Evolutionary conservation across 2,329 filamentous ascomycete genomes (phyloP).

Genomic region (Cladosporium sp.): DNA sequence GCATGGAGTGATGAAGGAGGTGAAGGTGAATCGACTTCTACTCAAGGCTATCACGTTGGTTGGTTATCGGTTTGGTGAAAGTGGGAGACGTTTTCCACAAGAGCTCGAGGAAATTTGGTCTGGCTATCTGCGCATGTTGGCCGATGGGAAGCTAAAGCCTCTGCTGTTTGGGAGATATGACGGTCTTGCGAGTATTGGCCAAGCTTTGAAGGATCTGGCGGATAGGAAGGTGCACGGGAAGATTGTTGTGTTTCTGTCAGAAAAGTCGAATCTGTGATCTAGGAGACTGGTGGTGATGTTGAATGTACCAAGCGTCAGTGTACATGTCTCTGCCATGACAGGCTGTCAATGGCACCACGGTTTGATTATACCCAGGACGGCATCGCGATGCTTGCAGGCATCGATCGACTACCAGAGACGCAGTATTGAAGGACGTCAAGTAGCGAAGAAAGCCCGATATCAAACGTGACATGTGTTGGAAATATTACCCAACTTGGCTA

Average conservation of each 20-base stretch:
- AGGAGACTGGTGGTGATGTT: background rate
- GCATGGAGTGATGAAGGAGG: constrained; percentile 49
- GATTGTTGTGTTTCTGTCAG: constrained; percentile 47
- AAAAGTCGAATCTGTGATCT: constrained; percentile 23
- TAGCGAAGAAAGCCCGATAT: too few species aligned
- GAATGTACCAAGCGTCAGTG: too few species aligned
- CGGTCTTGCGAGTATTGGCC: constrained; percentile 47
- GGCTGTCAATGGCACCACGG: too few species aligned
- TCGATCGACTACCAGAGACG: too few species aligned
- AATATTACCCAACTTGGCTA: background rate
- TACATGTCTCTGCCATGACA: too few species aligned
- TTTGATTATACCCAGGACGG: too few species aligned
- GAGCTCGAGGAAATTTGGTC: constrained; percentile 49
- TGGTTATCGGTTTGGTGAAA: constrained; percentile 58
- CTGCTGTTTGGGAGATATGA: constrained; percentile 48
- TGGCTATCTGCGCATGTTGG: constrained; percentile 47
- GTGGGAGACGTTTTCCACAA: constrained; percentile 46
- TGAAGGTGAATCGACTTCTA: constrained; percentile 53
- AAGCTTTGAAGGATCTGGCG: constrained; percentile 50
- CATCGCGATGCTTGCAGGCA: too few species aligned
- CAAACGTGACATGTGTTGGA: background rate
- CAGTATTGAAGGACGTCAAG: too few species aligned
- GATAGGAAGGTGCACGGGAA: constrained; percentile 53
- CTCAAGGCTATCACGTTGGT: constrained; percentile 51
- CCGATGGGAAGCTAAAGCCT: constrained; percentile 46